A percentile compares a stretch with the other conserved stretches of the same genome.
Evolutionary conservation across 2,329 filamentous ascomycete genomes (phyloP).

Genomic region (Phialocephala sp.): DNA sequence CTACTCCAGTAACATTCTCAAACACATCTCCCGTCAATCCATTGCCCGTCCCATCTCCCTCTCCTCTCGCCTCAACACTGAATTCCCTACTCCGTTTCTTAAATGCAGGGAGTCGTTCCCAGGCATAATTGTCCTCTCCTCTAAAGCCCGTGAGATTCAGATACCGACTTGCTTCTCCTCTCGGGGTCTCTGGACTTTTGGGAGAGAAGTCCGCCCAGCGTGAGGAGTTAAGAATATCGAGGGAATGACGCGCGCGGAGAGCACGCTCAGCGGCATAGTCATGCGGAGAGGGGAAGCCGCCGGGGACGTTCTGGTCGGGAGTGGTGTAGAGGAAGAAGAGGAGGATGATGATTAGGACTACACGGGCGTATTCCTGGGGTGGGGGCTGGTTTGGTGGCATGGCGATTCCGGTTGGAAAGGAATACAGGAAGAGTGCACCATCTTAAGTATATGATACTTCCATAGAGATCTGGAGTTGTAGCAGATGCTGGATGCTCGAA

Average conservation of each 20-base stretch:
- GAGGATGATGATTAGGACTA: constrained; percentile 40
- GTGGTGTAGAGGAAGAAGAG: constrained; percentile 42
- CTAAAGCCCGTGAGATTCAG: constrained; percentile 81
- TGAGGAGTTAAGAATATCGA: constrained; percentile 59
- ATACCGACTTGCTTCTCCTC: constrained; percentile 46
- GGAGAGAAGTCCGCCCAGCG: constrained; percentile 66
- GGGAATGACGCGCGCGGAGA: constrained; percentile 56
- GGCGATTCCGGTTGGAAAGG: constrained; percentile 12
- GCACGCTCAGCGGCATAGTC: constrained; percentile 53
- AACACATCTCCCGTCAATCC: constrained; percentile 38
- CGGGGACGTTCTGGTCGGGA: constrained; percentile 37
- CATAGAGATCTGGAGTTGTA: neutral
- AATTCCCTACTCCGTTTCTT: constrained; percentile 68
- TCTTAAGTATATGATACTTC: constrained; percentile 2
- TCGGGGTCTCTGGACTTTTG: constrained; percentile 36
- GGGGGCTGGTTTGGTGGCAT: constrained; percentile 37
- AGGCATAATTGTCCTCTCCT: constrained; percentile 75
- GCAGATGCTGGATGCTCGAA: neutral
- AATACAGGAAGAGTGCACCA: neutral
- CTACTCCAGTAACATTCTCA: constrained; percentile 44
- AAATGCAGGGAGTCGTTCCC: constrained; percentile 74
- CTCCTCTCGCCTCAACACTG: constrained; percentile 57
- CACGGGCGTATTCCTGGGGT: constrained; percentile 38
- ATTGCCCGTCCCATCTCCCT: constrained; percentile 18
- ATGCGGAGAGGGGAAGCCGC: constrained; percentile 51